Conservation (phyloP, 2,329 filamentous ascomycete species). For the Venturiaceae sp. region DNA sequence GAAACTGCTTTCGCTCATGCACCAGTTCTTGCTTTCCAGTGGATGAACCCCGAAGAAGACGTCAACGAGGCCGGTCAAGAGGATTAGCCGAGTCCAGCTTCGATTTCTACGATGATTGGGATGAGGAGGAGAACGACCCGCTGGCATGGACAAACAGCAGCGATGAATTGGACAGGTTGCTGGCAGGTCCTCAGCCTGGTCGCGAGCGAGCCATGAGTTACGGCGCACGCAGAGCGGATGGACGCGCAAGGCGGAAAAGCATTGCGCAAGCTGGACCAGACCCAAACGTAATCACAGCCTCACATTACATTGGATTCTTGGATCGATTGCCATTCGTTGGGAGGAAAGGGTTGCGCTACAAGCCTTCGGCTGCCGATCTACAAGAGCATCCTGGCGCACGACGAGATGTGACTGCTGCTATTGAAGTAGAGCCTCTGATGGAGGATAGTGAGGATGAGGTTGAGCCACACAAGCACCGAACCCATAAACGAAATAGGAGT, state of each 20-base stretch:
- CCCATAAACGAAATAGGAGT: slow-evolving; percentile 54
- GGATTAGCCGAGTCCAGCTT: slow-evolving; percentile 70
- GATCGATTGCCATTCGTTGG: slow-evolving; percentile 78
- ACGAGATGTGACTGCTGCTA: slow-evolving; percentile 26
- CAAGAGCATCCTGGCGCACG: slow-evolving; percentile 65
- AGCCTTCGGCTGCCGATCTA: slow-evolving; percentile 81
- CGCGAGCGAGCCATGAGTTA: slow-evolving; percentile 84
- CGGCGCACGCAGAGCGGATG: slow-evolving; percentile 50
- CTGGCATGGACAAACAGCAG: slow-evolving; percentile 79
- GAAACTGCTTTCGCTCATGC: slow-evolving; percentile 54
- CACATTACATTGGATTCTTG: slow-evolving; percentile 75
- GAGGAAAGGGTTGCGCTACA: slow-evolving; percentile 69
- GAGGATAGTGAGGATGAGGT: slow-evolving; percentile 45
- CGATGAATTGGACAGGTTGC: slow-evolving; percentile 76
- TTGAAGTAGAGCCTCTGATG: slow-evolving; percentile 64
- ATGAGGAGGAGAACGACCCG: slow-evolving; percentile 53
- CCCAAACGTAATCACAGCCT: slow-evolving; percentile 82
- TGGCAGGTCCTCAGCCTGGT: slow-evolving; percentile 57
- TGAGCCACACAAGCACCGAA: slow-evolving; percentile 17
- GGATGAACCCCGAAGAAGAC: slow-evolving; percentile 64
- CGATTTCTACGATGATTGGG: slow-evolving; percentile 98
- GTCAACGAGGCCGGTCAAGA: slow-evolving; percentile 48
- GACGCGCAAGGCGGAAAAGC: slow-evolving; percentile 41
- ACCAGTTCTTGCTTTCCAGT: slow-evolving; percentile 65
- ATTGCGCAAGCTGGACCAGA: slow-evolving; percentile 47